Percentiles rank a stretch among this genome's conserved stretches.
phyloP scores from a whole-genome alignment of 192 early-diverging fungal species.

The Entomortierella parvispora region DNA sequence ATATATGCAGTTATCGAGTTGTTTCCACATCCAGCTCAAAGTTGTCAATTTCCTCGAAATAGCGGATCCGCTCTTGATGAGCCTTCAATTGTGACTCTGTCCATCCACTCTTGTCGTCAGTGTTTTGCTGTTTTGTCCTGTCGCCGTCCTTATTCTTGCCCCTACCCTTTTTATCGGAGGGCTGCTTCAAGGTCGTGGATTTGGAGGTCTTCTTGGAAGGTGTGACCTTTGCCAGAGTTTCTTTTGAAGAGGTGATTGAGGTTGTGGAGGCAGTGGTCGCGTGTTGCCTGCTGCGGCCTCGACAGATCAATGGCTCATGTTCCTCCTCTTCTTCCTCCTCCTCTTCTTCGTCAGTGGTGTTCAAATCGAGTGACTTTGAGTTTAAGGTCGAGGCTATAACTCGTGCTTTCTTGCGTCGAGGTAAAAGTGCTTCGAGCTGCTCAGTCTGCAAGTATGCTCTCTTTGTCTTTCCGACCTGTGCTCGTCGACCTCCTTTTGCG shows the following conservation, averaged over 20 bases:
- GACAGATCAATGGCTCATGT: conserved; percentile 9
- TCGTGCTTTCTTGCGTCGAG: not conserved
- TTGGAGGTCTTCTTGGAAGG: not conserved
- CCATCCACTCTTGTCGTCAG: conserved; percentile 8
- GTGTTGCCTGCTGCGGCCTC: not conserved
- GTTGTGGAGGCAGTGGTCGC: not conserved
- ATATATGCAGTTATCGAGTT: not conserved
- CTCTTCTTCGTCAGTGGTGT: not conserved
- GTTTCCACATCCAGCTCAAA: conserved; percentile 41
- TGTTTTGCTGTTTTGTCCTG: not conserved
- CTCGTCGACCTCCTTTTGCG: not conserved
- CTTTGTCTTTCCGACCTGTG: not conserved
- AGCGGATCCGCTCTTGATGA: conserved; percentile 30
- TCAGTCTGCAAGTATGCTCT: conserved; percentile 17
- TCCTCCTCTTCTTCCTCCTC: not conserved
- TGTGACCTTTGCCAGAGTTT: not conserved
- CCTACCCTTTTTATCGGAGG: not conserved
- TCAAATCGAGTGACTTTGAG: not conserved
- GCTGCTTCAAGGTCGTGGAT: not conserved
- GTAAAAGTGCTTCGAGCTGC: conserved; percentile 22
- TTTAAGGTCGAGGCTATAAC: not conserved
- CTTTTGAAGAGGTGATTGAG: not conserved
- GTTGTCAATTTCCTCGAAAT: conserved; percentile 37
- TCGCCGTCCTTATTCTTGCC: not conserved
- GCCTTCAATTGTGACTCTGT: conserved; percentile 8